Percentiles rank a stretch among this genome's conserved stretches.
phyloP scores from a whole-genome alignment of 2,329 filamentous ascomycete species.

The Cladophialophora yegresii region DNA sequence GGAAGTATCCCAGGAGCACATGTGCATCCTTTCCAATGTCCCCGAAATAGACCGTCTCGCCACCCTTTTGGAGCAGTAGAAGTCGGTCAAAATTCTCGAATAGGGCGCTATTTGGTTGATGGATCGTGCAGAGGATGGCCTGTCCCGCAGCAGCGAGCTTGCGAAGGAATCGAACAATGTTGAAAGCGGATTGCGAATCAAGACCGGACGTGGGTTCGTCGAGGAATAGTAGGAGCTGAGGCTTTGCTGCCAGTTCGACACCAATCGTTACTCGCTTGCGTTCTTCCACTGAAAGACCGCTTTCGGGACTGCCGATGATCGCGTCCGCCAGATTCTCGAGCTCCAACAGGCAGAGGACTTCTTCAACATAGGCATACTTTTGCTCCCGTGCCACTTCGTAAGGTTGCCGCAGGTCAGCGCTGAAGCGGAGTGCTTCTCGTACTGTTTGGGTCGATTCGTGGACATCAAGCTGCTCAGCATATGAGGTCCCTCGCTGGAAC shows the following conservation, averaged over 20 bases:
- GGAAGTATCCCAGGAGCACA: constrained; percentile 65
- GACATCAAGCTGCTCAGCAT: constrained; percentile 67
- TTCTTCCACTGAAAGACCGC: constrained; percentile 59
- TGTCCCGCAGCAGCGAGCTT: constrained; percentile 72
- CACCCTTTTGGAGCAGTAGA: constrained; percentile 74
- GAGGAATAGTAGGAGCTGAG: constrained; percentile 61
- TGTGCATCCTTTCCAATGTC: constrained; percentile 75
- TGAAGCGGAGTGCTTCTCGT: constrained; percentile 67
- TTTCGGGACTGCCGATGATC: constrained; percentile 63
- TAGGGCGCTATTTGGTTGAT: constrained; percentile 81
- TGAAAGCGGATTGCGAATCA: constrained; percentile 68
- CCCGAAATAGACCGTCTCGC: constrained; percentile 81
- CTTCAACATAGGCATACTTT: constrained; percentile 67
- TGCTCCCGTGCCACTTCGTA: constrained; percentile 59
- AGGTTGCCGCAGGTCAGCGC: constrained; percentile 64
- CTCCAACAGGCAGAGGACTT: constrained; percentile 65
- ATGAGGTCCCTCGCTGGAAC: constrained; percentile 66
- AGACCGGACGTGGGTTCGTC: constrained; percentile 67
- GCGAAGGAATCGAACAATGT: constrained; percentile 63
- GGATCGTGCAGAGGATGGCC: constrained; percentile 86
- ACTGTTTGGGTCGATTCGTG: constrained; percentile 65
- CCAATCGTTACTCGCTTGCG: constrained; percentile 59
- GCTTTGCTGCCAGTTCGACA: constrained; percentile 64
- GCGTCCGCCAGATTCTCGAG: constrained; percentile 68
- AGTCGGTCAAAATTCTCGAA: constrained; percentile 88